Percentiles rank a stretch among this genome's conserved stretches.
Evolutionary conservation across 1,139 yeast genomes (phyloP).

Genomic region (Saccharomyces hybrid): DNA sequence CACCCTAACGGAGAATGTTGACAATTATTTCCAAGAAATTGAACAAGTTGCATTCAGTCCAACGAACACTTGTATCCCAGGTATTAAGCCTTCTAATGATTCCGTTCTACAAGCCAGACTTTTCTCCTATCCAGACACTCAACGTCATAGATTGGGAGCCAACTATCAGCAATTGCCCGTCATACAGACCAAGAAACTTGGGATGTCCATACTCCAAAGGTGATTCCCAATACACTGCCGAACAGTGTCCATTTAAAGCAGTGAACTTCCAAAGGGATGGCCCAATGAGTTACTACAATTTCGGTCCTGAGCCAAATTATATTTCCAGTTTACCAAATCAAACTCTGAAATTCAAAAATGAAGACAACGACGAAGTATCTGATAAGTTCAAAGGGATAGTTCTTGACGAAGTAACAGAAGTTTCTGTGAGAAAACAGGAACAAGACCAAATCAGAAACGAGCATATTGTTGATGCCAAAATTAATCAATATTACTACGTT

Average conservation of each 20-base stretch:
- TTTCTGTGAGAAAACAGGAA: constrained; percentile 20
- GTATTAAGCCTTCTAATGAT: constrained; percentile 77
- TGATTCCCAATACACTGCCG: constrained; percentile 8
- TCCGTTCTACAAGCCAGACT: constrained; percentile 81
- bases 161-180: constrained; percentile 54
- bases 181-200: constrained; percentile 41
- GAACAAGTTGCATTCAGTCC: constrained; percentile 64
- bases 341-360: constrained; percentile 11
- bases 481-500: constrained; percentile 33
- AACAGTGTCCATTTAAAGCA: constrained; percentile 26
- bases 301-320: constrained; percentile 34
- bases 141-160: constrained; percentile 48
- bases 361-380: constrained; percentile 8
- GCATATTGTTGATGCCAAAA: constrained; percentile 34
- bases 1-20: constrained; percentile 45
- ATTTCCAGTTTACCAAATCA: constrained; percentile 23
- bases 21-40: constrained; percentile 47
- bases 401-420: constrained; percentile 25
- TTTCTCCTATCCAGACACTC: constrained; percentile 82
- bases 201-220: constrained; percentile 30
- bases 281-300: constrained; percentile 24
- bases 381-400: constrained; percentile 31
- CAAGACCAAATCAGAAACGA: constrained; percentile 33
- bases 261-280: constrained; percentile 41
- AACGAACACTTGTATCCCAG: constrained; percentile 68